Percentiles rank a stretch among this genome's conserved stretches.
Evolutionary conservation across 345 rosid species (phyloP).

Genomic region (Salix exigua): DNA sequence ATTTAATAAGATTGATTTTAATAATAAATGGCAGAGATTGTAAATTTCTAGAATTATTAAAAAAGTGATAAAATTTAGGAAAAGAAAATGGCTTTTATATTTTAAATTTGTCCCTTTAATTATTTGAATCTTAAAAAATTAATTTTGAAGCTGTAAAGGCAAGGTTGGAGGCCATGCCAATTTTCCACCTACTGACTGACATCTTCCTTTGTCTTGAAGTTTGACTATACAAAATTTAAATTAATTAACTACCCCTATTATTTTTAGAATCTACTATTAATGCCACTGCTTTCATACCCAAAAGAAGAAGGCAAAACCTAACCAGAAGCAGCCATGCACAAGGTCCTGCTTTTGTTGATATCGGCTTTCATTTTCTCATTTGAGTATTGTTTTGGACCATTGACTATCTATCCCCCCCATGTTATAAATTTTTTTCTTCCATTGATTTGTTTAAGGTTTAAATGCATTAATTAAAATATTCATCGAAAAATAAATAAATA

Average conservation of each 20-base stretch:
- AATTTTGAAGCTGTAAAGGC: constrained; percentile 56
- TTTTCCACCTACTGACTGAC: constrained; percentile 69
- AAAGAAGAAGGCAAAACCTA: background rate
- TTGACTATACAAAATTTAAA: constrained; percentile 33
- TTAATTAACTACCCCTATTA: constrained; percentile 19
- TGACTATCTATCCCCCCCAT: background rate
- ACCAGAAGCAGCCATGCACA: background rate
- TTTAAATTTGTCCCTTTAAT: constrained; percentile 23
- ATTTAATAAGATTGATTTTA: constrained; percentile 39
- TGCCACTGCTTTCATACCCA: constrained; percentile 17
- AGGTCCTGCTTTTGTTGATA: too few relatives aligned
- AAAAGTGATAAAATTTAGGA: constrained; percentile 17
- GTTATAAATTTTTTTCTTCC: background rate
- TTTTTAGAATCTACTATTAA: constrained; percentile 25
- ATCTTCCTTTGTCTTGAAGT: constrained; percentile 46
- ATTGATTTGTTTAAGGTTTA: background rate
- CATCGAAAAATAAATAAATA: too few relatives aligned
- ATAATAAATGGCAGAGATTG: constrained; percentile 27
- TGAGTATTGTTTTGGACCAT: background rate
- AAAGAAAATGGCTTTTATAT: constrained; percentile 30
- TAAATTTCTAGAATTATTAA: background rate
- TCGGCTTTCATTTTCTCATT: background rate
- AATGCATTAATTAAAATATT: too few relatives aligned
- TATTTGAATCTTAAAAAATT: constrained; percentile 20
- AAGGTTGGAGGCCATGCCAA: constrained; percentile 46